phyloP scores from a whole-genome alignment of 2,329 filamentous ascomycete genomes.

The Didymellaceae sp. region DNA sequence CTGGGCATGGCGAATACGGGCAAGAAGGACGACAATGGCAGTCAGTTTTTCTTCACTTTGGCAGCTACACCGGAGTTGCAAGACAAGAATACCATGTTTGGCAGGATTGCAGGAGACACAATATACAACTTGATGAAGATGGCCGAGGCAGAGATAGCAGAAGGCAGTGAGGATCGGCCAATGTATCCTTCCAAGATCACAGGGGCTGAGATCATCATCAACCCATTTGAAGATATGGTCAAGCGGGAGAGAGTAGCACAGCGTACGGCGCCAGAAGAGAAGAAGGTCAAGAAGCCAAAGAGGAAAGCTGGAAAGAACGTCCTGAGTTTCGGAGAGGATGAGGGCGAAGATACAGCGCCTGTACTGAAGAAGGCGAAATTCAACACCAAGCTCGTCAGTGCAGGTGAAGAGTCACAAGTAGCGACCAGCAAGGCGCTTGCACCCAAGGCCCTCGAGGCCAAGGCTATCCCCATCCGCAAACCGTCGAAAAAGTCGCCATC shows the following conservation, averaged over 20 bases:
- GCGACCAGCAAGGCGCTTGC: slow-evolving; percentile 42
- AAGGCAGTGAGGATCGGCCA: slow-evolving; percentile 79
- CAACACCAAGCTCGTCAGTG: slow-evolving; percentile 73
- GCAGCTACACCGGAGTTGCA: slow-evolving; percentile 82
- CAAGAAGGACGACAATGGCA: slow-evolving; percentile 79
- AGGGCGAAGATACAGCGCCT: slow-evolving; percentile 62
- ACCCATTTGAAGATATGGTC: slow-evolving; percentile 83
- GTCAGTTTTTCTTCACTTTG: slow-evolving; percentile 96
- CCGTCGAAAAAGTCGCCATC: slow-evolving; percentile 33
- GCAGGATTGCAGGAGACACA: slow-evolving; percentile 87
- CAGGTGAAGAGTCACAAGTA: slow-evolving; percentile 48
- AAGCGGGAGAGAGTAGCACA: slow-evolving; percentile 66
- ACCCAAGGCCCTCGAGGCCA: slow-evolving; percentile 28
- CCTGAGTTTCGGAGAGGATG: slow-evolving; percentile 77
- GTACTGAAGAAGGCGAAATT: slow-evolving; percentile 79
- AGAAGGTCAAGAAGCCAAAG: slow-evolving; percentile 63
- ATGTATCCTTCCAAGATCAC: slow-evolving; percentile 84
- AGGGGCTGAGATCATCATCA: slow-evolving; percentile 75
- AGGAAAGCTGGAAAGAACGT: slow-evolving; percentile 77
- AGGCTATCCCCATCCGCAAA: slow-evolving; percentile 44
- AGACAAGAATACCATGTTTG: slow-evolving; percentile 92
- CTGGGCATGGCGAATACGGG: slow-evolving; percentile 97
- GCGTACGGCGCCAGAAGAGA: slow-evolving; percentile 54
- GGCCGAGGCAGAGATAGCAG: slow-evolving; percentile 80
- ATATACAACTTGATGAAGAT: slow-evolving; percentile 97